Evolutionary conservation across 2,329 filamentous ascomycete genomes (phyloP).

Genomic region (Metarhizium brunneum): DNA sequence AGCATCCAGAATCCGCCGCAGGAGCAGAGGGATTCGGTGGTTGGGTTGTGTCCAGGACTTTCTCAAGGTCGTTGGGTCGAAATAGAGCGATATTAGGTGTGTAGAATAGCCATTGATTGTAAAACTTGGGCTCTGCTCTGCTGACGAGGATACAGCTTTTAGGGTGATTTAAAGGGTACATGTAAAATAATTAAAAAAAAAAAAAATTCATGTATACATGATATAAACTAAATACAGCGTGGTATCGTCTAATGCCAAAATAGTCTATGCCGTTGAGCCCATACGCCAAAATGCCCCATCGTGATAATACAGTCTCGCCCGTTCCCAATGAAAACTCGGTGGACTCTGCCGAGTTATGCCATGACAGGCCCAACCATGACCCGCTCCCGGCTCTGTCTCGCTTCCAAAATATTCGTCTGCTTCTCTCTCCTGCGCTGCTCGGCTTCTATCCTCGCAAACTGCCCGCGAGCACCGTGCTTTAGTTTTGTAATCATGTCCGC

Average conservation of each 20-base stretch:
- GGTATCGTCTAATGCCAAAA: background rate
- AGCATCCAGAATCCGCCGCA: too few relatives aligned
- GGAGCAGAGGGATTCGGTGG: slow-evolving; percentile 2
- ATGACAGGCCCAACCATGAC: slow-evolving; percentile 47
- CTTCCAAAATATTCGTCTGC: slow-evolving; percentile 26
- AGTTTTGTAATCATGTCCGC: slow-evolving; percentile 89
- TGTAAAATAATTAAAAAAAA: background rate
- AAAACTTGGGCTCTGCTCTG: too few relatives aligned
- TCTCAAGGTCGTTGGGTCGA: too few relatives aligned
- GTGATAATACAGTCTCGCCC: background rate
- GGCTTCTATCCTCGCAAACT: slow-evolving; percentile 44
- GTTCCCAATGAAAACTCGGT: background rate
- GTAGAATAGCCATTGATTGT: too few relatives aligned
- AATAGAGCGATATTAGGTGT: too few relatives aligned
- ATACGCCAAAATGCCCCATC: background rate
- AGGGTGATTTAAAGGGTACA: too few relatives aligned
- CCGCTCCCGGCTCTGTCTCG: slow-evolving; percentile 35
- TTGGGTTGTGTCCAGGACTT: background rate
- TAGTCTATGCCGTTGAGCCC: background rate
- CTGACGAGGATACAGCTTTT: too few relatives aligned
- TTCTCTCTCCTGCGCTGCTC: slow-evolving; percentile 40
- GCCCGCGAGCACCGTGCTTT: slow-evolving; percentile 68
- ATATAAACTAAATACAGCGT: background rate
- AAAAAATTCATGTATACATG: background rate
- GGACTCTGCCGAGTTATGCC: slow-evolving; percentile 8